Evolutionary conservation across 139 green algal species (phyloP).

Genomic region (Chlorella sp.): DNA sequence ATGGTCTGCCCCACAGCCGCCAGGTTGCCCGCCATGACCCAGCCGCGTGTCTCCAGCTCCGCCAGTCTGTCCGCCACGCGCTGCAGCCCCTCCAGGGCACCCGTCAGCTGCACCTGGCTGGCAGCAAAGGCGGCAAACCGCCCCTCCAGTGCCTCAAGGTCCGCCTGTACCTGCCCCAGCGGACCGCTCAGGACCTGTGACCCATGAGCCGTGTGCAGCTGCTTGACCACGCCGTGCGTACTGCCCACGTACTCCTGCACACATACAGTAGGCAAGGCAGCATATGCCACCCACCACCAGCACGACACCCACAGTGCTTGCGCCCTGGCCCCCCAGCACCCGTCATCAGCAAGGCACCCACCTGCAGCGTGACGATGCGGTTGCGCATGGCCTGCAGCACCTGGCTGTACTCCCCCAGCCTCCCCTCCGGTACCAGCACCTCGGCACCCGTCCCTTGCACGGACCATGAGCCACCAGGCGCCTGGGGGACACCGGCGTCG

Average conservation of each 20-base stretch:
- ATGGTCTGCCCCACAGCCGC: constrained; percentile 1
- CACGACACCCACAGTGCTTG: too few species aligned
- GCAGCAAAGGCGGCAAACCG: too few species aligned
- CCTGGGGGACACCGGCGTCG: too few species aligned
- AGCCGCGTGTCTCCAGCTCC: background rate
- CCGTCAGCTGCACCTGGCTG: background rate
- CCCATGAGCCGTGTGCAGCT: constrained; percentile 26
- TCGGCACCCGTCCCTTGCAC: too few species aligned
- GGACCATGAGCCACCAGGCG: too few species aligned
- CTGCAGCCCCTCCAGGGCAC: background rate
- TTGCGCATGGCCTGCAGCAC: constrained; percentile 20
- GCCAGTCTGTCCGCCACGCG: background rate
- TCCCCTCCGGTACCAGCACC: too few species aligned
- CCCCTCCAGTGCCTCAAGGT: too few species aligned
- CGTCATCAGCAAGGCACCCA: too few species aligned
- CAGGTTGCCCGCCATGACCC: constrained; percentile 7
- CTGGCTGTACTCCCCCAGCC: constrained; percentile 12
- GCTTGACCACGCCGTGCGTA: constrained; percentile 33
- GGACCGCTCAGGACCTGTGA: constrained; percentile 5
- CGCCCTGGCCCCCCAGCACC: too few species aligned
- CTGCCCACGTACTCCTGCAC: constrained; percentile 35
- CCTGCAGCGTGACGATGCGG: constrained; percentile 18
- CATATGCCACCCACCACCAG: too few species aligned
- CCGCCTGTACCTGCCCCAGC: constrained; percentile 12
- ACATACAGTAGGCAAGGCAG: too few species aligned